Base-by-base conservation (phyloP, 2,329 filamentous ascomycete genomes). In the Diplodia scrobiculata region DNA sequence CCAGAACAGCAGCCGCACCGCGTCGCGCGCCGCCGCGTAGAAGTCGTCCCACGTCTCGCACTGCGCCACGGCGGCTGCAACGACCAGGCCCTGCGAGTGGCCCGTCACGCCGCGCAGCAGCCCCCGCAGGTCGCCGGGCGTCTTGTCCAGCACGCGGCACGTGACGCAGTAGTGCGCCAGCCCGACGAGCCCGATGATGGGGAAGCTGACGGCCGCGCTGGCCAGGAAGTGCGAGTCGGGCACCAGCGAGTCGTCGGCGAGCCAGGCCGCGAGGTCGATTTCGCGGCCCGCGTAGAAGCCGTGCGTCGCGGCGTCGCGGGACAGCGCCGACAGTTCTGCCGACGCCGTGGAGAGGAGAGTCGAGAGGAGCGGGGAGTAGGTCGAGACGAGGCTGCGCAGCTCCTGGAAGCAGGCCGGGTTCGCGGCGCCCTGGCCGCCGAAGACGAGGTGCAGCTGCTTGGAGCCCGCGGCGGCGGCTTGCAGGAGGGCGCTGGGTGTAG, bases 41-140 rank as follows among this genome's bases (percentile, higher is more conserved):
- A 77, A 78, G 6, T 70, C 69, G 14, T 74, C 72, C 78, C 78
- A 79, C 72, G 1, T 72, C 72, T 71, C 69, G 0, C 73, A 74
- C 0, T 71, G 70, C 1, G 78, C 71, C 2, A 79, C 70, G n/a
- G 70, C 72, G 19, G 76, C 74, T 2, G 78, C 76, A 13, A 75
- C 70, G 19, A 79, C 67, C 10, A 79, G 68, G 13, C 78, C 78
- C 54, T 80, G 78, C 2, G 76, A 78, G 66, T 79, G 78, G 4
- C 78, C 78, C 2, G 76, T 75, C 1, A 72, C 67, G 4, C 71
- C 74, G 60, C 51, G 68, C 52, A 71, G 70, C 32, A 55, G 64
- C 29, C 68, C 64, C 11, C 71, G 68, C 58, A 78, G 65, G 7
- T 75, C 72, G 3, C 75, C 76, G 0, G 77, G 77, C 6, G 71